A percentile compares a stretch with the other conserved stretches of the same genome.
Evolutionary conservation across 306 rosid genomes (phyloP).

Genomic region (Dalbergia cochinchinensis): DNA sequence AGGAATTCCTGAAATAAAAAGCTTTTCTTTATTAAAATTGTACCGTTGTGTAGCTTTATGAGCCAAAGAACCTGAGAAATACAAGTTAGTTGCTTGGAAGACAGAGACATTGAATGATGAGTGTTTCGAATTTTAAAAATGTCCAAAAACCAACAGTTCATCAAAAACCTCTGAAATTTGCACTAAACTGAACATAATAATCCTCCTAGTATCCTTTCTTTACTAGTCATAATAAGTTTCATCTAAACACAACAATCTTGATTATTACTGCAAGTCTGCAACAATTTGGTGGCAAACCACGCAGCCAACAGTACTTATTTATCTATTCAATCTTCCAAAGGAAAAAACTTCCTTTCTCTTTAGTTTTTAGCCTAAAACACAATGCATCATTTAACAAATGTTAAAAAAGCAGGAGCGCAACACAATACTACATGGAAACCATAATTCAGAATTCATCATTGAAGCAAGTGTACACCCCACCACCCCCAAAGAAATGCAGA

Average conservation of each 20-base stretch:
- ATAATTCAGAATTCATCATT: constrained; percentile 22
- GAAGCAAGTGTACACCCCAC: constrained; percentile 1
- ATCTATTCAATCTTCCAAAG: constrained; percentile 30
- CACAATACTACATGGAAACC: constrained; percentile 2
- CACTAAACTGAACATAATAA: constrained; percentile 34
- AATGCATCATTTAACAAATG: not conserved
- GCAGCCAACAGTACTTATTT: constrained; percentile 22
- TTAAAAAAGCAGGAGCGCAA: constrained; percentile 19
- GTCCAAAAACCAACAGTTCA: constrained; percentile 33
- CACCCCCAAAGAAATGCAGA: constrained; percentile 11
- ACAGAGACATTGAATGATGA: constrained; percentile 40
- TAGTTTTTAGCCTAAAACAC: constrained; percentile 27
- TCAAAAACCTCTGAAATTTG: constrained; percentile 42
- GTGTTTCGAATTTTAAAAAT: constrained; percentile 37
- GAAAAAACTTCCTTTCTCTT: constrained; percentile 36
- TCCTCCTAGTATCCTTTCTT: constrained; percentile 32
- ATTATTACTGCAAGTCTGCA: constrained; percentile 27
- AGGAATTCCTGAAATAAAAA: constrained; percentile 93
- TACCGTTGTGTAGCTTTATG: constrained; percentile 48
- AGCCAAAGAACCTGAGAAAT: constrained; percentile 53
- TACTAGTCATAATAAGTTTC: constrained; percentile 35
- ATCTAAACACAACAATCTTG: constrained; percentile 31
- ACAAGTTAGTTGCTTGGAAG: constrained; percentile 45
- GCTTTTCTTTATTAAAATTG: constrained; percentile 62
- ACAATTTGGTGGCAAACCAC: constrained; percentile 22